Base-by-base conservation (phyloP, 2,329 filamentous ascomycete genomes). In the Ophiostoma novo-ulmi region DNA sequence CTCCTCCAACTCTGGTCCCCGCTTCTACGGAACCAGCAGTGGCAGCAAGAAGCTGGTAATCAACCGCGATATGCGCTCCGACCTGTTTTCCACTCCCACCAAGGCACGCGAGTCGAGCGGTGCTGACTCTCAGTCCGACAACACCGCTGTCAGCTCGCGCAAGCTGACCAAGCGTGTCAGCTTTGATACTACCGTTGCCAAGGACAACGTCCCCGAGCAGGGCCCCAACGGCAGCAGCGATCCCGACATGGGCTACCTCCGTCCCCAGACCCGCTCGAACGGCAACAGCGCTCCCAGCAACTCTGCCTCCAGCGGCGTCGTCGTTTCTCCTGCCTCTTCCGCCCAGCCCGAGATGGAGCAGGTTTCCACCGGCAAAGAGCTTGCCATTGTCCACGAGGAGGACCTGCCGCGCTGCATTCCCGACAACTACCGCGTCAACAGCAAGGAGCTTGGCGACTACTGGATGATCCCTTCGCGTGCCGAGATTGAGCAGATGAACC, bases 41-140 rank as follows among this genome's bases (percentile, higher is more conserved):
- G 92, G 87, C 77, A 87, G 97, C 75, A 97, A 97, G 82, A 94
- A 93, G 79, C 86, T 99, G 71, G 91, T 94, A 69, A 97, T 99
- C 78, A 96, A 97, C 80, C 90, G 93, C 73, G 91, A 90, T 74
- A 85, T 99, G 78, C 87, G 92, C 70, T 93, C 86, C 71, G 90
- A 92, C 75, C 82, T 89, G 20, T 91, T 90, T 77, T 85, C 84
- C 2, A 87, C 87, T 1, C 87, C 87, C 0, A 84, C 81, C 70
- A 88, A 85, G 77, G 83, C 85, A 48, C 85, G 82, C 75, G 76
- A 79, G 20, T 22, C 61, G 7, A 44, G n/a, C 61, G 38, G 36
- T 13, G 36, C 20, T 10, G 39, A 68, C 1, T n/a, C 66, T 1
- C 38, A 69, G 0, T 73, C 77, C 1, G 75, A 78, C 26, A 84